phyloP scores from a whole-genome alignment of 768 basidiomycete genomes.

The Leccinum boreale region DNA sequence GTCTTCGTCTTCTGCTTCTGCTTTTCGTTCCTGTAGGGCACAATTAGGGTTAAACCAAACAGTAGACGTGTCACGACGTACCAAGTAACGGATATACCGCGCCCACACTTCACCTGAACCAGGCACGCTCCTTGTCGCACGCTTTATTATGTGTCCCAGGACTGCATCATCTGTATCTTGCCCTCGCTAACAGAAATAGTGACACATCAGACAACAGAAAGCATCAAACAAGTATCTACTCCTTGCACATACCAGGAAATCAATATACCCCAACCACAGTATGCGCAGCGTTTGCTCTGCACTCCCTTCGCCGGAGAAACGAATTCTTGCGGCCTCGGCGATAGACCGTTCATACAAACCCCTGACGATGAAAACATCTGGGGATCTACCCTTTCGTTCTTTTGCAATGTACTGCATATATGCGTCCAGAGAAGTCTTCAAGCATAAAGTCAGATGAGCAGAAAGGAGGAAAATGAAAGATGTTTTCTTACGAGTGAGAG shows the following conservation, averaged over 20 bases:
- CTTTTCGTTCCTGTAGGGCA: conserved; percentile 19
- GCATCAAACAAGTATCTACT: neutral
- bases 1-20: neutral
- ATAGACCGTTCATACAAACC: conserved; percentile 74
- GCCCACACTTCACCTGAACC: conserved; percentile 78
- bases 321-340: conserved; percentile 60
- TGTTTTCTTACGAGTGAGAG: conserved; percentile 47
- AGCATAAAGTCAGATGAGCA: conserved; percentile 14
- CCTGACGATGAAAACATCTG: conserved; percentile 53
- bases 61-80: conserved; percentile 28
- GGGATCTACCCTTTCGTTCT: conserved; percentile 59
- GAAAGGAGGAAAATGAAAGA: neutral
- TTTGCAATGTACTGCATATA: conserved; percentile 61
- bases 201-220: neutral
- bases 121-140: conserved; percentile 73
- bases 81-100: conserved; percentile 69
- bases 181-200: conserved; percentile 17
- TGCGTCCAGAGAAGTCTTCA: conserved; percentile 46
- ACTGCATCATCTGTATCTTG: conserved; percentile 41
- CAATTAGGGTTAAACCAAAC: neutral
- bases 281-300: conserved; percentile 56
- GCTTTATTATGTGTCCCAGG: conserved; percentile 42
- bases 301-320: conserved; percentile 50
- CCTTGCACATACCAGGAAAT: conserved; percentile 54
- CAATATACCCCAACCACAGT: conserved; percentile 76